phyloP scores from a whole-genome alignment of 257 asterid species.

The Fraxinus excelsior region DNA sequence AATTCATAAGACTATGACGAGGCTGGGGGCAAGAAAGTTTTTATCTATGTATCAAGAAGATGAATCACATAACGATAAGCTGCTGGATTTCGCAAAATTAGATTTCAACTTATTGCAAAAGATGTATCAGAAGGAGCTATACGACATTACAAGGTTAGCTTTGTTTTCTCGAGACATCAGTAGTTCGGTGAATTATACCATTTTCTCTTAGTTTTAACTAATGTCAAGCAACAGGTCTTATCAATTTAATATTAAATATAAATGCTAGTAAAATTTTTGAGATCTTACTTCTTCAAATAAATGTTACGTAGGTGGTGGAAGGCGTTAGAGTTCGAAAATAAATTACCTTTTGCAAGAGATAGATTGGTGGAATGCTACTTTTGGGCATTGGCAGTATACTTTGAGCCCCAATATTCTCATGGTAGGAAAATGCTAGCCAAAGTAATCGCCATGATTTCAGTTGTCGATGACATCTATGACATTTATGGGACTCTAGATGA shows the following conservation, averaged over 20 bases:
- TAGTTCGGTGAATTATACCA: too few relatives aligned
- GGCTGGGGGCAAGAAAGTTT: background rate
- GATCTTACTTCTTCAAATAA: too few relatives aligned
- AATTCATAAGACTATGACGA: background rate
- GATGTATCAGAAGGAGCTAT: conserved; percentile 5
- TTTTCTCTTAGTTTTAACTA: too few relatives aligned
- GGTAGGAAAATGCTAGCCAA: conserved; percentile 13
- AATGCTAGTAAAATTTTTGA: too few relatives aligned
- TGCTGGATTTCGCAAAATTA: background rate
- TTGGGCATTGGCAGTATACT: conserved; percentile 21
- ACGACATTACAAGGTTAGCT: background rate
- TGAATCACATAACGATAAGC: background rate
- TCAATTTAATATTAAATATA: too few relatives aligned
- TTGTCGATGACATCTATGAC: conserved; percentile 21
- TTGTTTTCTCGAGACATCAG: background rate
- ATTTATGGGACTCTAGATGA: conserved; percentile 20
- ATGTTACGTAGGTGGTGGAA: conserved; percentile 24
- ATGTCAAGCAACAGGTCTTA: too few relatives aligned
- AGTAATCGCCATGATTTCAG: conserved; percentile 6
- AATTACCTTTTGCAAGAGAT: conserved; percentile 14
- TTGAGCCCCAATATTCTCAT: conserved; percentile 15
- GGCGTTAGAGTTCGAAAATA: conserved; percentile 8
- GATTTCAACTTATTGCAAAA: conserved; percentile 14
- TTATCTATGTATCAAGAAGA: conserved; percentile 14
- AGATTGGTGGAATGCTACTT: conserved; percentile 18